Conservation (phyloP, 75 land plant species). For the Azolla pinnata region DNA sequence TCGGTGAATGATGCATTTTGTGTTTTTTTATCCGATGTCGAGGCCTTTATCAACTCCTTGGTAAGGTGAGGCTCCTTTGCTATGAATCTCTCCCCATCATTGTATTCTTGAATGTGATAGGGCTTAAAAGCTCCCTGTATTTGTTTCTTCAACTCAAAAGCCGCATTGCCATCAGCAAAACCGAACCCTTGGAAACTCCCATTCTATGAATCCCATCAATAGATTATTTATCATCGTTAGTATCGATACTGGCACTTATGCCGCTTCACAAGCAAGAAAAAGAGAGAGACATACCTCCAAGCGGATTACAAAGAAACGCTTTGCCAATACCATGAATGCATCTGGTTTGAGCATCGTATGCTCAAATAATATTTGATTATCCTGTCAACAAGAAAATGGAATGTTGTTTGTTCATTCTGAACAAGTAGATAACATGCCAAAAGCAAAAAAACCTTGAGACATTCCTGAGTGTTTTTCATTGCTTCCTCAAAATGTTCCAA, state of each 20-base stretch:
- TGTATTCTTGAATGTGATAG: slow-evolving; percentile 11
- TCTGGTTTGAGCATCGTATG: slow-evolving; percentile 31
- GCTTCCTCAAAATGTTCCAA: no score
- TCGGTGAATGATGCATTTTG: no score
- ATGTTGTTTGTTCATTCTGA: background rate
- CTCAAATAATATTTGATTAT: slow-evolving; percentile 31
- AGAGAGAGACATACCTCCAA: slow-evolving; percentile 17
- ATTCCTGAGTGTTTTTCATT: no score
- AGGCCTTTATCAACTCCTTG: no score
- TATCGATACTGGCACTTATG: background rate
- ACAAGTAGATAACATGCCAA: background rate
- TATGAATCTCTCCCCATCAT: no score
- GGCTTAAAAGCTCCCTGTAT: slow-evolving; percentile 21
- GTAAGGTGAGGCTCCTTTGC: no score
- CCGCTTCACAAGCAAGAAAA: background rate
- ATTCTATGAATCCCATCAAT: slow-evolving; percentile 32
- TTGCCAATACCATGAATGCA: slow-evolving; percentile 15
- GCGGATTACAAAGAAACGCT: slow-evolving; percentile 36
- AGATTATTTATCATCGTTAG: background rate
- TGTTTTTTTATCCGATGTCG: background rate
- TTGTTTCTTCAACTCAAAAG: slow-evolving; percentile 27
- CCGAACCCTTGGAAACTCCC: slow-evolving; percentile 38
- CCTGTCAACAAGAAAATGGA: slow-evolving; percentile 12
- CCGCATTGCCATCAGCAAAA: slow-evolving; percentile 22
- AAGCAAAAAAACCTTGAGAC: background rate